Evolutionary conservation across 805 yeast genomes (phyloP).

Genomic region (Wickerhamomyces alni): DNA sequence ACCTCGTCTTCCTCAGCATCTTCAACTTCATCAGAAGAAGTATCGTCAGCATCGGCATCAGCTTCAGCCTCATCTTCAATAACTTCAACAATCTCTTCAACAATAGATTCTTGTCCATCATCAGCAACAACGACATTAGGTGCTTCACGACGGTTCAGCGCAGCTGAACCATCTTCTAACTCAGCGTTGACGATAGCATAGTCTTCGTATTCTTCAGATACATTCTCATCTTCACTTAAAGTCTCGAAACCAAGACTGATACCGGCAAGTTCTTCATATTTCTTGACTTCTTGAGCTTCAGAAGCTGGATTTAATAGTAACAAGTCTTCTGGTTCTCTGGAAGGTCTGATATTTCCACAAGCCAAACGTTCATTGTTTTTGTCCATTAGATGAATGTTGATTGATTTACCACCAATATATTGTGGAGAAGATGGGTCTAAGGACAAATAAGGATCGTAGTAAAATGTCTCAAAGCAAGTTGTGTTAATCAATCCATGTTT

Average conservation of each 20-base stretch:
- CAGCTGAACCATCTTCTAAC: not conserved
- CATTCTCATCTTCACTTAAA: constrained; percentile 1
- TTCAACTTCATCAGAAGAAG: constrained; percentile 5
- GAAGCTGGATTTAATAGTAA: constrained; percentile 21
- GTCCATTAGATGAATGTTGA: constrained; percentile 46
- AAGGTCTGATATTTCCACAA: constrained; percentile 47
- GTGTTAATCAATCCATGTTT: constrained; percentile 70
- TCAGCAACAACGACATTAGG: not conserved
- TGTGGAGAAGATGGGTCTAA: constrained; percentile 49
- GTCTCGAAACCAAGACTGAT: constrained; percentile 3
- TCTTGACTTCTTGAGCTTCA: constrained; percentile 20
- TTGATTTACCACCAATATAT: constrained; percentile 52
- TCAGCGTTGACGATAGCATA: no score
- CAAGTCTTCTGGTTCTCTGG: constrained; percentile 23
- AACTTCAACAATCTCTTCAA: constrained; percentile 6
- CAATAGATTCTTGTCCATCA: constrained; percentile 1
- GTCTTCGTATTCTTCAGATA: not conserved
- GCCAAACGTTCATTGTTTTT: constrained; percentile 49
- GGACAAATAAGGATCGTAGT: constrained; percentile 60
- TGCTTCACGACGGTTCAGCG: constrained; percentile 1
- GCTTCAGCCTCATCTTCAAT: constrained; percentile 7
- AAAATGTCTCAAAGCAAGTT: constrained; percentile 60
- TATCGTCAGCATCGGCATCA: constrained; percentile 2
- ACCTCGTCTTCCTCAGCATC: no score
- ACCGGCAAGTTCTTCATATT: constrained; percentile 22